Evolutionary conservation across 2,329 filamentous ascomycete species (phyloP).

Genomic region (Aspergillus pseudonomiae): DNA sequence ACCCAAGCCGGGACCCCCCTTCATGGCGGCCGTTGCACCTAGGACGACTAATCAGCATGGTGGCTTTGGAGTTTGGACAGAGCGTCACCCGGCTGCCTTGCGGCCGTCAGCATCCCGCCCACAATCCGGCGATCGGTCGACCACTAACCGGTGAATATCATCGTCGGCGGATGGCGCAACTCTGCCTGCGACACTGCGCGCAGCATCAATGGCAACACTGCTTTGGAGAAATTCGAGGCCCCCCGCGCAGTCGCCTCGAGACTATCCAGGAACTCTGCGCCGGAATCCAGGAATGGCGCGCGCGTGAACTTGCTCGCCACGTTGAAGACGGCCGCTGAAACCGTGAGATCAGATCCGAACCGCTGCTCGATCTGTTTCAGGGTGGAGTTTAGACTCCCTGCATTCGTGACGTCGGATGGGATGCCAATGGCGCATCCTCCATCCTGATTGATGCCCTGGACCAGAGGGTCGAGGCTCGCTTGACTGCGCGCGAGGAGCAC

Average conservation of each 20-base stretch:
- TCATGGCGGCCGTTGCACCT: slow-evolving; percentile 57
- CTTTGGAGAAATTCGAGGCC: slow-evolving; percentile 55
- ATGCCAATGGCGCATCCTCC: slow-evolving; percentile 75
- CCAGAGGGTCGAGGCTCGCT: slow-evolving; percentile 66
- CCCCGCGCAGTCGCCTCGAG: slow-evolving; percentile 42
- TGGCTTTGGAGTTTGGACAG: too few species aligned
- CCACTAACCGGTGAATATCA: slow-evolving; percentile 53
- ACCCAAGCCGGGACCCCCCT: slow-evolving; percentile 53
- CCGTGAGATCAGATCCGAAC: slow-evolving; percentile 14
- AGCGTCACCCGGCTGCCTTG: too few species aligned
- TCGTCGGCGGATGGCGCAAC: slow-evolving; percentile 48
- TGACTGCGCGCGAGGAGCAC: slow-evolving; percentile 72
- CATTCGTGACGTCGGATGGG: slow-evolving; percentile 64
- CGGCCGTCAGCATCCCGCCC: too few species aligned
- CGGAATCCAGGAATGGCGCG: slow-evolving; percentile 33
- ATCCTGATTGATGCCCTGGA: slow-evolving; percentile 66
- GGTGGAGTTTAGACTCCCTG: slow-evolving; percentile 47
- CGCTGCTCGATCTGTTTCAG: slow-evolving; percentile 17
- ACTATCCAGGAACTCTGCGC: slow-evolving; percentile 24
- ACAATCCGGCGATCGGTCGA: too few species aligned
- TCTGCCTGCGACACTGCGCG: slow-evolving; percentile 42
- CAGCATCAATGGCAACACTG: slow-evolving; percentile 49
- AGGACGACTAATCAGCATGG: too few species aligned
- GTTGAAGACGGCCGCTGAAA: slow-evolving; percentile 56
- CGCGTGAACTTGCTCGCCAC: slow-evolving; percentile 44